These are phyloP conservation scores for Elongisporangium prolatum DNA, from an alignment of 352 stramenopile species.

Conservation along the genomic window DNA sequence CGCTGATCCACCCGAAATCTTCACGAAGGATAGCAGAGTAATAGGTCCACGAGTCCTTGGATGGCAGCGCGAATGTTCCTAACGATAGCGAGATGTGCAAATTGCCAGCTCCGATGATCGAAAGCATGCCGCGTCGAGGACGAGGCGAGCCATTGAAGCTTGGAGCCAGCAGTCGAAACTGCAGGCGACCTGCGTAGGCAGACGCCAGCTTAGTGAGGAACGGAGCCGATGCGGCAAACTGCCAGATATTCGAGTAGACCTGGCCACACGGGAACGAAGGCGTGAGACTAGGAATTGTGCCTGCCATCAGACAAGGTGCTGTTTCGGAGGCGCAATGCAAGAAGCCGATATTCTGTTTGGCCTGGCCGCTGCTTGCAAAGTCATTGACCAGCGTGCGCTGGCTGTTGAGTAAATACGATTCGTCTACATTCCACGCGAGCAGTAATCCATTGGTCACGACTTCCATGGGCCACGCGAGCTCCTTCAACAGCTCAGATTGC, in stretches of 20 bases:
- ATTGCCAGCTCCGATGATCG: conserved; percentile 25
- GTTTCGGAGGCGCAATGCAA: conserved; percentile 19
- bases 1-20: conserved; percentile 72
- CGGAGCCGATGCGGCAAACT: conserved; percentile 37
- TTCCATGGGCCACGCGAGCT: conserved; percentile 50
- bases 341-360: conserved; percentile 32
- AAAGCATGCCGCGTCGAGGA: conserved; percentile 44
- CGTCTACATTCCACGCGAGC: conserved; percentile 65
- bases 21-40: conserved; percentile 65
- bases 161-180: conserved; percentile 65
- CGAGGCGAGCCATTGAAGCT: conserved; percentile 61
- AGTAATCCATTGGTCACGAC: conserved; percentile 51
- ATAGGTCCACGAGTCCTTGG: conserved; percentile 37
- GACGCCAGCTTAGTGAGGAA: conserved; percentile 26
- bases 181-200: conserved; percentile 58
- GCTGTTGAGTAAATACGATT: conserved; percentile 13
- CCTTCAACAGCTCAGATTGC: conserved; percentile 39
- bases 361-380: conserved; percentile 40
- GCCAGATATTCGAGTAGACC: conserved; percentile 68
- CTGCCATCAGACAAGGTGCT: conserved; percentile 22
- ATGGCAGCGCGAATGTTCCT: conserved; percentile 45
- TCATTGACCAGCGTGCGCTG: conserved; percentile 30
- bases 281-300: conserved; percentile 32
- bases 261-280: conserved; percentile 52
- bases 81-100: conserved; percentile 44